phyloP scores from a whole-genome alignment of 2,329 filamentous ascomycete species.

The Calonectria hongkongensis region DNA sequence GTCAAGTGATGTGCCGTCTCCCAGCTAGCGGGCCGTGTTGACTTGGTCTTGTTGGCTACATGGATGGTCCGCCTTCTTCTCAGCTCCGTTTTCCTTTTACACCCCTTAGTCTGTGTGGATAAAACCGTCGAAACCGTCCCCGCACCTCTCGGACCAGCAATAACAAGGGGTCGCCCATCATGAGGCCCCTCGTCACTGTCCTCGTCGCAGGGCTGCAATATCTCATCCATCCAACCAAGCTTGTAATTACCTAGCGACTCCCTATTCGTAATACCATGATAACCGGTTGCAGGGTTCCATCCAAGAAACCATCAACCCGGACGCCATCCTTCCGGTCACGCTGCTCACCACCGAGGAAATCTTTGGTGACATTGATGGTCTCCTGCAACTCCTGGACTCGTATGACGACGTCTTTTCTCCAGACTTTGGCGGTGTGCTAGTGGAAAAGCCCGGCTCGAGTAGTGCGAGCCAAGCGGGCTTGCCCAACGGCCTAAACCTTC shows the following conservation, averaged over 20 bases:
- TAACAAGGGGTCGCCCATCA: conserved; percentile 31
- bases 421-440: conserved; percentile 62
- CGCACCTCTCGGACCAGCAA: not conserved
- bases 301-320: conserved; percentile 64
- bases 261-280: not conserved
- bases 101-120: no score
- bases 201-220: conserved; percentile 62
- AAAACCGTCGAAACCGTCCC: not conserved
- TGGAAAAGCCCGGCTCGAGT: conserved; percentile 59
- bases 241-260: conserved; percentile 51
- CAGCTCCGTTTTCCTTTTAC: no score
- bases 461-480: conserved; percentile 39
- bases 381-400: conserved; percentile 57
- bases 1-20: conserved; percentile 13
- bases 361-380: conserved; percentile 59
- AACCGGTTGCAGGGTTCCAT: conserved; percentile 59
- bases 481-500: conserved; percentile 5
- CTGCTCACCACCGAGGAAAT: conserved; percentile 62
- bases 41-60: not conserved
- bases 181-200: conserved; percentile 60
- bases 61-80: no score
- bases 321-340: conserved; percentile 64
- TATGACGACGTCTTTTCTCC: conserved; percentile 63
- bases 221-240: conserved; percentile 62
- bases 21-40: not conserved